Base-by-base conservation (phyloP, 139 green algal species). In the Volvox africanus region DNA sequence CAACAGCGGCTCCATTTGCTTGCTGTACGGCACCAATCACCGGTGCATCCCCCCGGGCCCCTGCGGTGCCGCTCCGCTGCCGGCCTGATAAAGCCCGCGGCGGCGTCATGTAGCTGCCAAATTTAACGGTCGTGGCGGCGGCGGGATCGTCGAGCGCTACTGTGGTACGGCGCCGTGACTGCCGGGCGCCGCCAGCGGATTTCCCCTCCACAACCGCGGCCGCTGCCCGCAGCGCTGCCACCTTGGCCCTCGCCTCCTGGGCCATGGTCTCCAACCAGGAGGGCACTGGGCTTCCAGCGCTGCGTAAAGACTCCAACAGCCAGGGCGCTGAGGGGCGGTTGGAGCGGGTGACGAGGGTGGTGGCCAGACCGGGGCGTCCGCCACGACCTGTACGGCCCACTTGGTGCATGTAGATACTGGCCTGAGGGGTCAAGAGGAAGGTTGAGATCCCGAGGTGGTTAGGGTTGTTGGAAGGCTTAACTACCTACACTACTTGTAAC, bases 301-400 rank as follows among this genome's bases (percentile, higher is more conserved):
- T 94, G 61, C 91, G 55, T 86, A 98, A 78, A 5, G 97, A 90
- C 67, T 84, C 73, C 21, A 95, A 87, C 28, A 98, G 82, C 78
- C 94, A 92, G 33, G 81, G 86, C 14, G 96, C 97, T 82, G 95
- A 77, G 13, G 80, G 50, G 6, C 80, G 92, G 89, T 98, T 86
- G 2, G 19, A 71, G 11, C 91, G 78, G 16, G 95, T 96, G 79
- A 99, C 95, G 89, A 99, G 97, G 44, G 93, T 96, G 85, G 95
- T 95, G 14, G 96, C 93, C 1, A 82, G 80, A n/a, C 97, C 96
- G 0, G 73, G 90, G 32, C 95, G 94, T 16, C 97, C 97, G 1
- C 93, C 96, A 1, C 97, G 92, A 11, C 95, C 97, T 16, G 96
- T 97, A 68, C 97, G 95, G 12, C 97, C 97, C 83, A 98, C 97